Conservation (phyloP, 805 yeast genomes). For the Starmerella bombi region DNA sequence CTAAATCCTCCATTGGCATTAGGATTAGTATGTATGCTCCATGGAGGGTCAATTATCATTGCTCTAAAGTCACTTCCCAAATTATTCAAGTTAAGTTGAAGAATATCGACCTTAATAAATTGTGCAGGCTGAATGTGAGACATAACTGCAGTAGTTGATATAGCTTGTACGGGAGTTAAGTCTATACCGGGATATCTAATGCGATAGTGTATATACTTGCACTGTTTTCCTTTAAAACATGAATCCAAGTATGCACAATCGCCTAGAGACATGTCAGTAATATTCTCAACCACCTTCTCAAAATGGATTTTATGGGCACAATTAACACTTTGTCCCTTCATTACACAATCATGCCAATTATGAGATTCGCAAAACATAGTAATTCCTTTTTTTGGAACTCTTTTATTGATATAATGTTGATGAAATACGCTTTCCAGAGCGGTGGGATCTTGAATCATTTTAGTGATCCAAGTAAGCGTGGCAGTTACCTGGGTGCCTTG, state of each 20-base stretch:
- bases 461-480: background rate
- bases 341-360: background rate
- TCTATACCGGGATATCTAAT: constrained; percentile 22
- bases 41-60: constrained; percentile 85
- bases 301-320: constrained; percentile 25
- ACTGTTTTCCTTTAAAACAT: constrained; percentile 70
- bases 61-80: constrained; percentile 68
- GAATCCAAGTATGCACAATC: constrained; percentile 92
- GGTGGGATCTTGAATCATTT: background rate
- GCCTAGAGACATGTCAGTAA: constrained; percentile 61
- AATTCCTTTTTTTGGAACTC: background rate
- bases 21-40: constrained; percentile 85
- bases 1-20: constrained; percentile 27
- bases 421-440: background rate
- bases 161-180: background rate
- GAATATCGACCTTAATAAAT: constrained; percentile 78
- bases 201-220: constrained; percentile 68
- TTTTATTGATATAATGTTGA: background rate
- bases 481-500: background rate
- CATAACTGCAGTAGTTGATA: background rate
- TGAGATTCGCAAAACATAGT: background rate
- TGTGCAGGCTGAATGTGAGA: constrained; percentile 33
- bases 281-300: constrained; percentile 27
- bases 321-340: background rate
- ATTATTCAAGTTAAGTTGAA: constrained; percentile 51